Base-by-base conservation (phyloP, 768 basidiomycete species). In the Mycena polygramma region DNA sequence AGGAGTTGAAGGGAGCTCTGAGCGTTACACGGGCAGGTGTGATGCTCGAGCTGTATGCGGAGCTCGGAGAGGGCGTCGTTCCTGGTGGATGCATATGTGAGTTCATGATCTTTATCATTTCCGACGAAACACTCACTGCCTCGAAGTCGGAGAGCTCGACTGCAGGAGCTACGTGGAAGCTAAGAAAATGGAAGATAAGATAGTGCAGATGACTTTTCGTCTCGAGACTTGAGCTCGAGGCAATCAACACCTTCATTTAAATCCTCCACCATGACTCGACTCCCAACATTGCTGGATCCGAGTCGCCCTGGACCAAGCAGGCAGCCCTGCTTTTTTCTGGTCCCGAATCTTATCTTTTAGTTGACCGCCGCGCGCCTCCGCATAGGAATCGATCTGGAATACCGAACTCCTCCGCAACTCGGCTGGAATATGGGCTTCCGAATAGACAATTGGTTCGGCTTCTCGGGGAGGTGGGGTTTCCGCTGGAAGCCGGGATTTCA, bases 191-290 rank as follows among this genome's bases (percentile, higher is more conserved):
- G 51, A 52, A 52, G 51, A 52, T 26, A 52, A 52, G 24, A n/a
- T 52, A 26, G 51, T 52, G 51, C 51, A 52, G n/a, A 52, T 52
- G 51, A 52, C 51, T 52, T 52, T 52, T 26, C 51, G 51, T 52
- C 51, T 52, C 51, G 51, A 52, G 22, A 52, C 51, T 52, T 52
- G 51, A 52, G 51, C 51, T 52, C 24, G 51, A 52, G 49, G 22
- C 51, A 52, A 52, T 52, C 24, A 52, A 26, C 24, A 52, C 51
- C 51, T 52, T 51, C 49, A 51, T 51, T 22, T n/a, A 26, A 52
- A 52, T 52, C 51, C 51, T 52, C 24, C 51, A 30, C 51, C 51
- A 52, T 6, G 51, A 30, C 30, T 6, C 3, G 30, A n/a, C 51
- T 52, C 51, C 24, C 51, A 52, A 52, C 22, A 26, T 24, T n/a